Percentiles rank a stretch among this genome's conserved stretches.
Evolutionary conservation across 1,284 basidiomycete genomes (phyloP).

Genomic region (Trametes polyzona): DNA sequence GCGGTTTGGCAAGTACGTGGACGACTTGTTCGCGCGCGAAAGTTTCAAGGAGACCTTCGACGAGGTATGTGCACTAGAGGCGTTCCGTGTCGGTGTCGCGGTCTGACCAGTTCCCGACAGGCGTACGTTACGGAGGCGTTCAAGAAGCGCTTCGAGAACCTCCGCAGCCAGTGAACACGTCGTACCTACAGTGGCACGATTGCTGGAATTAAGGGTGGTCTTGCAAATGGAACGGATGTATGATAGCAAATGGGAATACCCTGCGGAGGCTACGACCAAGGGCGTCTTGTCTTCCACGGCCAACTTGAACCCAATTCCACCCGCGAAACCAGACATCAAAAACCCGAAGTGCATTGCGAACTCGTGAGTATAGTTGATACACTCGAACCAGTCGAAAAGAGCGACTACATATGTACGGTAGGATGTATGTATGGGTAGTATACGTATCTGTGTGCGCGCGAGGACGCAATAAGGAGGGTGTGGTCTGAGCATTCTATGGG

Average conservation of each 20-base stretch:
- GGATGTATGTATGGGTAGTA: too few species aligned
- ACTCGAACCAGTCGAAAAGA: conserved; percentile 17
- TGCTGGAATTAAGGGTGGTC: too few species aligned
- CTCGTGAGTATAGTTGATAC: not conserved
- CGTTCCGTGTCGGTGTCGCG: too few species aligned
- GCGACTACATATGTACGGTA: too few species aligned
- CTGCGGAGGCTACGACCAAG: not conserved
- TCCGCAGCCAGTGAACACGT: not conserved
- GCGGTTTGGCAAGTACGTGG: conserved; percentile 35
- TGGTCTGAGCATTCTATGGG: conserved; percentile 18
- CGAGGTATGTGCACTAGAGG: conserved; percentile 23
- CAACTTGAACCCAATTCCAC: not conserved
- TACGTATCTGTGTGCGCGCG: not conserved
- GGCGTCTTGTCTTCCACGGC: not conserved
- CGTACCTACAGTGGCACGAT: not conserved
- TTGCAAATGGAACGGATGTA: too few species aligned
- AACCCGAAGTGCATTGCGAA: conserved; percentile 1
- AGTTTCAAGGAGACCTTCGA: conserved; percentile 38
- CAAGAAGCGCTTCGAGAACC: conserved; percentile 9
- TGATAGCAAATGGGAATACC: not conserved
- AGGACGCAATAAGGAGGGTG: conserved; percentile 23
- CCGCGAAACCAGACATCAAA: not conserved
- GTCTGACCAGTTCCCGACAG: not conserved
- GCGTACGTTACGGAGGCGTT: conserved; percentile 15
- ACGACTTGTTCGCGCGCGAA: conserved; percentile 33